Evolutionary conservation across 2,329 filamentous ascomycete species (phyloP).

Genomic region (Aspergillus sp.): DNA sequence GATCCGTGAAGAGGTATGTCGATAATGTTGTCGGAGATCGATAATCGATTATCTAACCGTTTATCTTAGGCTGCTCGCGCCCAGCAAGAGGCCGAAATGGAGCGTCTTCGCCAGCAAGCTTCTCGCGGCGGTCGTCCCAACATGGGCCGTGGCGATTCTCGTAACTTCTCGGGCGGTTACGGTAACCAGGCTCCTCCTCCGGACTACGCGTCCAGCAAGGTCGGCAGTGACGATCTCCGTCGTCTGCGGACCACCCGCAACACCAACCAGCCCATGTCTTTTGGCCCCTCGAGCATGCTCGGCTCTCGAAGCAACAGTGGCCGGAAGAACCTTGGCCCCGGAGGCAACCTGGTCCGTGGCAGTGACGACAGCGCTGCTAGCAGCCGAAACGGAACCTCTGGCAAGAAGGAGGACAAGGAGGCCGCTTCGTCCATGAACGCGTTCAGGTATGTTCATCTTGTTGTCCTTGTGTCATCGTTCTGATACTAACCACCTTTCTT

Average conservation of each 20-base stretch:
- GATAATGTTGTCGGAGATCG: background rate
- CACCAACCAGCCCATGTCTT: conserved; percentile 61
- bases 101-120: conserved; percentile 53
- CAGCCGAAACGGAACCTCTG: conserved; percentile 80
- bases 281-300: conserved; percentile 86
- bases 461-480: background rate
- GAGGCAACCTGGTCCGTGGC: conserved; percentile 68
- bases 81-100: conserved; percentile 75
- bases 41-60: conserved; percentile 12
- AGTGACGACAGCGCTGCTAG: conserved; percentile 84
- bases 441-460: conserved; percentile 71
- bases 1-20: conserved; percentile 73
- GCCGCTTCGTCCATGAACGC: conserved; percentile 77
- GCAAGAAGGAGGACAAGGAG: conserved; percentile 61
- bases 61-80: conserved; percentile 63
- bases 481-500: conserved; percentile 12
- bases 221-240: conserved; percentile 87
- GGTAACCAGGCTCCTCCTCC: conserved; percentile 66
- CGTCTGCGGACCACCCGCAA: conserved; percentile 67
- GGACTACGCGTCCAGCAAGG: conserved; percentile 72
- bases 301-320: conserved; percentile 89
- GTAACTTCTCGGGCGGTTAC: conserved; percentile 74
- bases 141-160: conserved; percentile 80
- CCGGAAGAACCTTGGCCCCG: conserved; percentile 68
- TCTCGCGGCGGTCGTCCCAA: conserved; percentile 65